phyloP scores from a whole-genome alignment of 495 filamentous ascomycete genomes.

The Talaromyces borbonicus region DNA sequence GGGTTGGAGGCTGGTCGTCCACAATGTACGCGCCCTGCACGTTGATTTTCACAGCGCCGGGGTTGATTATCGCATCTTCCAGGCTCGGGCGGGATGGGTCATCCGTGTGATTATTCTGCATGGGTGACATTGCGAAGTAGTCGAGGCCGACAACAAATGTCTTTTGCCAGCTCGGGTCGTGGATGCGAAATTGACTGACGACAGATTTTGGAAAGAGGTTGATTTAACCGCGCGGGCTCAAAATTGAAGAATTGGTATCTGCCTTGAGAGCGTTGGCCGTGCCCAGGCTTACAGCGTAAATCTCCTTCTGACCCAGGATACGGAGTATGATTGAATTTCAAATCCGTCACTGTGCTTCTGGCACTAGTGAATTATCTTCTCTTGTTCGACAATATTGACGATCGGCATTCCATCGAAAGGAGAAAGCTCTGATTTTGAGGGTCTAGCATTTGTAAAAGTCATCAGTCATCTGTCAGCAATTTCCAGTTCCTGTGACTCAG shows the following conservation, averaged over 20 bases:
- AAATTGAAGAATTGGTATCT: neutral
- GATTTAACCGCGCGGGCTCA: neutral
- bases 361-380: neutral
- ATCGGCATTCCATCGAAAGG: neutral
- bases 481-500: slow-evolving; percentile 1
- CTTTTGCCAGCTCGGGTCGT: neutral
- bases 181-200: neutral
- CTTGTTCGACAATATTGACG: neutral
- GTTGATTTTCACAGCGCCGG: slow-evolving; percentile 84
- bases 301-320: slow-evolving; percentile 37
- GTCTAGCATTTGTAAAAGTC: neutral
- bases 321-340: slow-evolving; percentile 1
- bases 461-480: slow-evolving; percentile 1
- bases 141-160: slow-evolving; percentile 3
- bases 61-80: slow-evolving; percentile 70
- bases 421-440: neutral
- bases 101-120: neutral
- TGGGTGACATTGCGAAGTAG: slow-evolving; percentile 7
- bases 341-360: neutral
- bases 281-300: slow-evolving; percentile 41
- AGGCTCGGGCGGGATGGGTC: slow-evolving; percentile 14
- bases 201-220: neutral
- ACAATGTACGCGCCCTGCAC: slow-evolving; percentile 94
- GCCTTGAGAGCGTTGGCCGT: slow-evolving; percentile 18
- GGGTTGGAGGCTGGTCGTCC: slow-evolving; percentile 56